Conservation (phyloP, 805 yeast species). For the Lachancea dasiensis region DNA sequence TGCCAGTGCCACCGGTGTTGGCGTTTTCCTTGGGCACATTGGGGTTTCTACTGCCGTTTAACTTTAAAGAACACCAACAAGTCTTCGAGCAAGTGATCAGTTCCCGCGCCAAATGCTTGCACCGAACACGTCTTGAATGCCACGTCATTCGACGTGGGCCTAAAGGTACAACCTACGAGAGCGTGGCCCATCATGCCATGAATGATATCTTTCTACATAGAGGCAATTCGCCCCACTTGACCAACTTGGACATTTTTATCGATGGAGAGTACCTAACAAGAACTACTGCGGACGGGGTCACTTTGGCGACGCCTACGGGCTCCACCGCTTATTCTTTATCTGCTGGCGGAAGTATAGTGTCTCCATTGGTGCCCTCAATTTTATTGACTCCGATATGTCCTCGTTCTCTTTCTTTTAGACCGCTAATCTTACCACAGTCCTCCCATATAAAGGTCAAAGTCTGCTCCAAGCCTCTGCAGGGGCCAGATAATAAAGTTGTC, state of each 20-base stretch:
- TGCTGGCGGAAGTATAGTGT: conserved; percentile 90
- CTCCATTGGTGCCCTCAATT: conserved; percentile 79
- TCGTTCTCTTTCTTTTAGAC: conserved; percentile 83
- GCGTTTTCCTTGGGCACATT: conserved; percentile 87
- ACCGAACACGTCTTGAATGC: conserved; percentile 75
- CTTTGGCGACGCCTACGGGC: conserved; percentile 87
- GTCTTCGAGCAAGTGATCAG: conserved; percentile 64
- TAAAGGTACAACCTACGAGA: conserved; percentile 1
- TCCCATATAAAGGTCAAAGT: conserved; percentile 66
- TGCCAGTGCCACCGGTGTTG: conserved; percentile 78
- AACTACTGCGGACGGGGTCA: conserved; percentile 88
- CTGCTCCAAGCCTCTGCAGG: conserved; percentile 40
- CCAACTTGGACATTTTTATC: conserved; percentile 76
- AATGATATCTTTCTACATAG: conserved; percentile 86
- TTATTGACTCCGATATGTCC: conserved; percentile 90
- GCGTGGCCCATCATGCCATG: conserved; percentile 59
- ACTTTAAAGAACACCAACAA: conserved; percentile 51
- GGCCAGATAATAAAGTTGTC: conserved; percentile 36
- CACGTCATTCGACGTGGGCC: conserved; percentile 43
- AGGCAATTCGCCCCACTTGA: conserved; percentile 80
- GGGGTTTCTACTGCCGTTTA: conserved; percentile 86
- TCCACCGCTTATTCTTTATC: conserved; percentile 88
- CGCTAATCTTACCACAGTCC: conserved; percentile 71
- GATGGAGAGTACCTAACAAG: conserved; percentile 82
- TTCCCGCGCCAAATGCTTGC: conserved; percentile 64